A percentile compares a stretch with the other conserved stretches of the same genome.
Conservation (phyloP, 495 filamentous ascomycete species). For the Penicillium egyptiacum region DNA sequence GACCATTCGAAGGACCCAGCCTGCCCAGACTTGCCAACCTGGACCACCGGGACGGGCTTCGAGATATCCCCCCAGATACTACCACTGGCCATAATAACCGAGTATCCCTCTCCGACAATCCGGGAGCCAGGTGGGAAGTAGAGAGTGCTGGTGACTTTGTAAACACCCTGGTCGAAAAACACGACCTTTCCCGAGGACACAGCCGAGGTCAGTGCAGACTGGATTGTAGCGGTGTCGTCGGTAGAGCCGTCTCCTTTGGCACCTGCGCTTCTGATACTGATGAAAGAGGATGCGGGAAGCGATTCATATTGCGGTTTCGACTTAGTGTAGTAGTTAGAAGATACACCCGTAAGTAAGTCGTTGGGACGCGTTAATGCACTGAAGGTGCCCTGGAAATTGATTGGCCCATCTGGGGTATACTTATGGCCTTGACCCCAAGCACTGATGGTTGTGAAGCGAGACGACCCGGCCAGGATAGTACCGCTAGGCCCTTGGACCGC, state of each 20-base stretch:
- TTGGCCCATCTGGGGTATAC: slow-evolving; percentile 45
- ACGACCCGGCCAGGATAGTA: slow-evolving; percentile 58
- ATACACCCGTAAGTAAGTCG: slow-evolving; percentile 37
- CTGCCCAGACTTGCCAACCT: slow-evolving; percentile 57
- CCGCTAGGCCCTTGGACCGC: slow-evolving; percentile 56
- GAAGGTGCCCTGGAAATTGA: slow-evolving; percentile 44
- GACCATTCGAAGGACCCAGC: slow-evolving; percentile 56
- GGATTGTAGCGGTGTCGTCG: slow-evolving; percentile 61
- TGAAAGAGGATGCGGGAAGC: slow-evolving; percentile 52
- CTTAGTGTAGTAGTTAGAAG: slow-evolving; percentile 48
- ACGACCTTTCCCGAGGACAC: slow-evolving; percentile 43
- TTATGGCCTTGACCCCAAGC: slow-evolving; percentile 55
- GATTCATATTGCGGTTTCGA: slow-evolving; percentile 56
- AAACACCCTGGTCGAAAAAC: slow-evolving; percentile 50
- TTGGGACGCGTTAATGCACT: slow-evolving; percentile 37
- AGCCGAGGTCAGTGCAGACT: slow-evolving; percentile 44
- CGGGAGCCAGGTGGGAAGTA: slow-evolving; percentile 46
- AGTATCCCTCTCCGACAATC: slow-evolving; percentile 54
- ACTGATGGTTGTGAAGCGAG: slow-evolving; percentile 53
- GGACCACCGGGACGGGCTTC: slow-evolving; percentile 62
- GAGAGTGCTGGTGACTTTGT: slow-evolving; percentile 48
- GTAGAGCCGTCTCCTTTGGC: slow-evolving; percentile 69
- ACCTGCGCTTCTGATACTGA: slow-evolving; percentile 56
- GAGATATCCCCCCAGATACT: slow-evolving; percentile 59
- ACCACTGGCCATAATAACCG: slow-evolving; percentile 64